Base-by-base conservation (phyloP, 139 green algal species). In the Coccomyxa sp. region DNA sequence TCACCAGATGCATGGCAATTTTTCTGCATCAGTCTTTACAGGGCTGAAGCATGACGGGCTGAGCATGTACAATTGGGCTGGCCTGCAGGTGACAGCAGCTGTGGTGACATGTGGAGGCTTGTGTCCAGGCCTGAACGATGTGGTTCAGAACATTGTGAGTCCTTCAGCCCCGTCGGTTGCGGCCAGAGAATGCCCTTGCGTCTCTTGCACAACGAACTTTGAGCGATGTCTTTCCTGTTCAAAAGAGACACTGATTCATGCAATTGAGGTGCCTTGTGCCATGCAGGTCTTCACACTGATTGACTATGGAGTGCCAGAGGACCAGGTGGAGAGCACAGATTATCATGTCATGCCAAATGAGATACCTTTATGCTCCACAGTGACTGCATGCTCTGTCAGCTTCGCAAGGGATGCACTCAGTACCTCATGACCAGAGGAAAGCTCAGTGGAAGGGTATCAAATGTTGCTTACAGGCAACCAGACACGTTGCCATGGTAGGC, bases 111-210 rank as follows among this genome's bases (percentile, higher is more conserved):
- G 95, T 79, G 95, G 95, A 16, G 95, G 95, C 0, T 90, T 99
- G 40, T 99, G 95, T 82, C 95, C 95, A 0, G 95, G 95, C 16
- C 89, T 99, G 34, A 99, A 99, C 79, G 95, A 97, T 68, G 95
- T 99, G 7, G 87, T 99, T 33, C 90, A 96, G 75, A 95, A 95
- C 82, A 94, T 97, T 34, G 94, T 96, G 50, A 64, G 50, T 64
- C 18, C 27, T 64, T 3, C 1, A 64, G 50, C 50, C 5, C 70
- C 93, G 83, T 83, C 2, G n/a, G n/a, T n/a, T n/a, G n/a, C n/a
- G n/a, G n/a, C n/a, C n/a, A n/a, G n/a, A n/a, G n/a, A n/a, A n/a
- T n/a, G n/a, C n/a, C n/a, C n/a, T n/a, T n/a, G n/a, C n/a, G n/a
- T n/a, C n/a, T n/a, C n/a, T n/a, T n/a, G n/a, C n/a, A 64, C 50